Percentiles rank a stretch among this genome's conserved stretches.
Conservation (phyloP, 202 grass and related monocot species). For the Cymbopogon flexuosus region DNA sequence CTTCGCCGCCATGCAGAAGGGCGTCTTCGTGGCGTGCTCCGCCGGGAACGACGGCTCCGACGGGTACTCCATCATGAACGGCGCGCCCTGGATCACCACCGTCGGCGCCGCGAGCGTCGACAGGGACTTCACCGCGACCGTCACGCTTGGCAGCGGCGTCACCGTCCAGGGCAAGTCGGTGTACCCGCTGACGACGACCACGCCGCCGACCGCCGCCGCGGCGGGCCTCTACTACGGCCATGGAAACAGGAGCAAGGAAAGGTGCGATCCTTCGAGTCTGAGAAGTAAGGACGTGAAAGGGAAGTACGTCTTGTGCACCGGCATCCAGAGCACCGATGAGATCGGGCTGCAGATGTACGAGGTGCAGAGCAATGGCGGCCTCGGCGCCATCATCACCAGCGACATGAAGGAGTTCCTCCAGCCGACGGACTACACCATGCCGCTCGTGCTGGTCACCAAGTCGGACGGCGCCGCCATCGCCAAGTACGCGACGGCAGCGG, state of each 20-base stretch:
- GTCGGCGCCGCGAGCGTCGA: conserved; percentile 62
- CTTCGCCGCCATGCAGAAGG: conserved; percentile 60
- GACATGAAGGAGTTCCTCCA: conserved; percentile 25
- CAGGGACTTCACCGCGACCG: conserved; percentile 46
- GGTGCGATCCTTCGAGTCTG: conserved; percentile 28
- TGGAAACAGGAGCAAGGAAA: conserved; percentile 24
- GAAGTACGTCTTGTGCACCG: conserved; percentile 52
- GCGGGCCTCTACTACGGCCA: conserved; percentile 47
- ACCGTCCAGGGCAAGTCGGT: conserved; percentile 51
- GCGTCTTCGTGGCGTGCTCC: conserved; percentile 54
- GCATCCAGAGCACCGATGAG: not conserved
- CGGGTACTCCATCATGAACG: conserved; percentile 58
- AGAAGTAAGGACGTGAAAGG: conserved; percentile 36
- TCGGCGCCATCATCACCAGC: conserved; percentile 36
- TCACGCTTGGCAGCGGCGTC: conserved; percentile 45
- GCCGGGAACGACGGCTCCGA: conserved; percentile 53
- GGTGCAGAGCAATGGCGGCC: conserved; percentile 30
- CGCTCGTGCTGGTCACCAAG: conserved; percentile 38
- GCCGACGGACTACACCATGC: conserved; percentile 31
- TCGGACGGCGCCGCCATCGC: conserved; percentile 37
- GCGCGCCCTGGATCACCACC: conserved; percentile 70
- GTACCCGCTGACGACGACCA: conserved; percentile 19
- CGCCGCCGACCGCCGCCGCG: not conserved
- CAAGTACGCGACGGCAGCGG: conserved; percentile 29
- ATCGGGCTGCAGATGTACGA: conserved; percentile 36